Evolutionary conservation across 2,329 filamentous ascomycete genomes (phyloP).

Genomic region (Furcasterigmium sp.): DNA sequence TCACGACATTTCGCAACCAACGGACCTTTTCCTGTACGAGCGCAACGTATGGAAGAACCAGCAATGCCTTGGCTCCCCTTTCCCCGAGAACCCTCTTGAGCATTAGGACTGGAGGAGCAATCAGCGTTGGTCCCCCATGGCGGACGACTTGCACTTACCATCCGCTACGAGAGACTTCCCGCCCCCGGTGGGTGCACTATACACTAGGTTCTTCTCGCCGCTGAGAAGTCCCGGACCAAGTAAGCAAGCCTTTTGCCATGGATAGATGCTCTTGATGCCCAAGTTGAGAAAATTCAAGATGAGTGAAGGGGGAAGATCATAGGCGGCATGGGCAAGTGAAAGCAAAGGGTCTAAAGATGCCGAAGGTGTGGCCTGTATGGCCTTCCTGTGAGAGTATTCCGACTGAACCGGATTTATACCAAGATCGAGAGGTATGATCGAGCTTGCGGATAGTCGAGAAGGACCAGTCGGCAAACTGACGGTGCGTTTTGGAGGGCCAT

Average conservation of each 20-base stretch:
- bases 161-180: conserved; percentile 73
- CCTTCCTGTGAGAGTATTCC: conserved; percentile 53
- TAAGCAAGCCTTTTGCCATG: conserved; percentile 74
- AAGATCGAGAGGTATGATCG: conserved; percentile 32
- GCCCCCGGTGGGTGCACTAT: conserved; percentile 72
- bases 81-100: conserved; percentile 64
- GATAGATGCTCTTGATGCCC: conserved; percentile 70
- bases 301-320: conserved; percentile 55
- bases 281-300: conserved; percentile 59
- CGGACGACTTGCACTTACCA: conserved; percentile 21
- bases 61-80: conserved; percentile 59
- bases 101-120: conserved; percentile 54
- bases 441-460: conserved; percentile 33
- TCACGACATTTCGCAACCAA: conserved; percentile 64
- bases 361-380: conserved; percentile 48
- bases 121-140: conserved; percentile 2
- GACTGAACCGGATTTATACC: conserved; percentile 23
- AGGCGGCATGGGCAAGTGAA: conserved; percentile 56
- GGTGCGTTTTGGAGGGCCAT: conserved; percentile 23
- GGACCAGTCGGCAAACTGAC: conserved; percentile 23
- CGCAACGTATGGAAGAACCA: conserved; percentile 73
- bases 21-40: conserved; percentile 75
- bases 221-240: conserved; percentile 59
- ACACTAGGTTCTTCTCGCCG: conserved; percentile 68
- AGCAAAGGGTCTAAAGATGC: conserved; percentile 48